Conservation (phyloP, 2,329 filamentous ascomycete species). For the Cladophialophora exuberans region DNA sequence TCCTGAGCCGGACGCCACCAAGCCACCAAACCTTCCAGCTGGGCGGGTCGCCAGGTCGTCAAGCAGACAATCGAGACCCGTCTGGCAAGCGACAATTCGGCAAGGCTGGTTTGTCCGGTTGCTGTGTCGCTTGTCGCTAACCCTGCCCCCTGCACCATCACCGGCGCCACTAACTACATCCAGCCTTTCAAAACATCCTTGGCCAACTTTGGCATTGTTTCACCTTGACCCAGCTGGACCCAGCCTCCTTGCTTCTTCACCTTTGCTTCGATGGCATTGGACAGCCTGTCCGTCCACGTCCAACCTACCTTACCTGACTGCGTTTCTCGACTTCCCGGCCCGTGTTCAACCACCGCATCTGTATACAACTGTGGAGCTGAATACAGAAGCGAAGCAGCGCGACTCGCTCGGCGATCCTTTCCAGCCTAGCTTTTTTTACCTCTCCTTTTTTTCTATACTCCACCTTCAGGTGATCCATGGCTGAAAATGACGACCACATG, state of each 20-base stretch:
- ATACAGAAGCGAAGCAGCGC: neutral
- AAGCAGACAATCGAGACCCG: conserved; percentile 2
- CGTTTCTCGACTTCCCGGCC: neutral
- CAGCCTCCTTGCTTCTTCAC: no score
- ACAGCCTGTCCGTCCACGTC: neutral
- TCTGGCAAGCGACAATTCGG: neutral
- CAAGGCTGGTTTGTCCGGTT: neutral
- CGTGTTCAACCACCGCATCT: conserved; percentile 1
- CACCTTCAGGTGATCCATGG: conserved; percentile 1
- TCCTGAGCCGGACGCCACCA: conserved; percentile 15
- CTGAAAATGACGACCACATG: conserved; percentile 6
- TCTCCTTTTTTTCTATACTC: conserved; percentile 23
- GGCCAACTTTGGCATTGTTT: conserved; percentile 21
- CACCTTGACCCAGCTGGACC: conserved; percentile 20
- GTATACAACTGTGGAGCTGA: conserved; percentile 2
- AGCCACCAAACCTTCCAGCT: conserved; percentile 11
- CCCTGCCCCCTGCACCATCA: conserved; percentile 7
- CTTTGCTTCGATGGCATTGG: conserved; percentile 8
- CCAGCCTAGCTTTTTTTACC: conserved; percentile 23
- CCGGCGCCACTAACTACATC: conserved; percentile 21
- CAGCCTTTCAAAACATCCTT: conserved; percentile 19
- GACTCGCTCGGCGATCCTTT: neutral
- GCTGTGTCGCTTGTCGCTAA: neutral
- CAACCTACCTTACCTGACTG: neutral
- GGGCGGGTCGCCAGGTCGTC: neutral